Percentiles rank a stretch among this genome's conserved stretches.
Conservation (phyloP, 2,329 filamentous ascomycete genomes). For the Fusarium coffeatum region DNA sequence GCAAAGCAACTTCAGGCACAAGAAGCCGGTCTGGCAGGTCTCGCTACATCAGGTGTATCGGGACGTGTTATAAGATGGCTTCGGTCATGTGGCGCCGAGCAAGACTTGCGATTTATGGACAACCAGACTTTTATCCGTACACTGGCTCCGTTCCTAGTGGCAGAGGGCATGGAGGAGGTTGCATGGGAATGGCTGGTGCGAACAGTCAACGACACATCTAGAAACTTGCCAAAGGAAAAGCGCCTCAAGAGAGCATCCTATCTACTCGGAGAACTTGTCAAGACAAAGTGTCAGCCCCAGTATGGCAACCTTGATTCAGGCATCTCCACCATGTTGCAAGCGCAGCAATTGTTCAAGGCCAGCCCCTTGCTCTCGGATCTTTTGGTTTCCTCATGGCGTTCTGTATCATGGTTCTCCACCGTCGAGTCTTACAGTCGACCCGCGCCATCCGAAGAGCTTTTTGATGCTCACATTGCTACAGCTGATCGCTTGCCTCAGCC, state of each 20-base stretch:
- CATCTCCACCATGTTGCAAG: conserved; percentile 61
- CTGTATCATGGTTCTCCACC: conserved; percentile 64
- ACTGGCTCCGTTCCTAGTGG: conserved; percentile 63
- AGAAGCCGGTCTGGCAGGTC: conserved; percentile 41
- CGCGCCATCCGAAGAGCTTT: conserved; percentile 60
- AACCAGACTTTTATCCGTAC: conserved; percentile 53
- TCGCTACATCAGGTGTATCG: conserved; percentile 59
- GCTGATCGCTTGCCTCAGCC: conserved; percentile 54
- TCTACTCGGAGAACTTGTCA: conserved; percentile 57
- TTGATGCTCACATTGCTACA: conserved; percentile 64
- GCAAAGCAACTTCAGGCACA: conserved; percentile 55
- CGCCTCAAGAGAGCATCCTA: conserved; percentile 47
- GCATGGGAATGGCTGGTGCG: conserved; percentile 65
- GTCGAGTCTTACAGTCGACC: conserved; percentile 60
- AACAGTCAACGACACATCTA: conserved; percentile 49
- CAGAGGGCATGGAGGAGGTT: conserved; percentile 63
- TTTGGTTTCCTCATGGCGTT: conserved; percentile 59
- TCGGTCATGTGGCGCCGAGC: conserved; percentile 61
- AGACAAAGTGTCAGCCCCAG: conserved; percentile 55
- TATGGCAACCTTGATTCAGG: conserved; percentile 61
- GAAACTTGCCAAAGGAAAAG: conserved; percentile 34
- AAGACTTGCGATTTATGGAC: conserved; percentile 59
- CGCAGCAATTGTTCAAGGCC: conserved; percentile 56
- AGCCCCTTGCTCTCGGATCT: conserved; percentile 52
- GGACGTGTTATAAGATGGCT: conserved; percentile 66